phyloP scores from a whole-genome alignment of 768 basidiomycete genomes.

The Gloeopeniophorella convolvens region DNA sequence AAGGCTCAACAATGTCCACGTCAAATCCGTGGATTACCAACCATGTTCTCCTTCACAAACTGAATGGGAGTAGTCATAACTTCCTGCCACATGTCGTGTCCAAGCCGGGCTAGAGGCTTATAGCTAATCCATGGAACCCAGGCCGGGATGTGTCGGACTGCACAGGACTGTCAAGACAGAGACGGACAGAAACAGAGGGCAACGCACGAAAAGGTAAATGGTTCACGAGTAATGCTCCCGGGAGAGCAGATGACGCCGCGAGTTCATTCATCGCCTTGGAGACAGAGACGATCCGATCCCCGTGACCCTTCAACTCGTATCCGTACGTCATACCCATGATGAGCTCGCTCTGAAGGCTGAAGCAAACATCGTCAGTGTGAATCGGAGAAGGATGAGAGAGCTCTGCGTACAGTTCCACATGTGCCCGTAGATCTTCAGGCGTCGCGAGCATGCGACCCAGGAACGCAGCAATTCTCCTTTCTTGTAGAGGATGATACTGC shows the following conservation, averaged over 20 bases:
- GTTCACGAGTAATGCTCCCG: slow-evolving; percentile 3
- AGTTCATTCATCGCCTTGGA: background rate
- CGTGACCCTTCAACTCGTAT: background rate
- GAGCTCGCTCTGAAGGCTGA: slow-evolving; percentile 4
- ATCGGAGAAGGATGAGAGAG: background rate
- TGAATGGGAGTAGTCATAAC: background rate
- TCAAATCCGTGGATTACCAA: background rate
- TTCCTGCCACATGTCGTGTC: background rate
- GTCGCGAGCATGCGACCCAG: background rate
- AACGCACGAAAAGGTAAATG: background rate
- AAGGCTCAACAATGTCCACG: background rate
- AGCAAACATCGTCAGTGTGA: background rate
- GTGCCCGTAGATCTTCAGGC: background rate
- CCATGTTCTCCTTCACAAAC: slow-evolving; percentile 1
- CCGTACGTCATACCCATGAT: slow-evolving; percentile 6
- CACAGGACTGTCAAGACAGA: background rate
- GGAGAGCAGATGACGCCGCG: background rate
- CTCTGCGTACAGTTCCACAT: slow-evolving; percentile 3
- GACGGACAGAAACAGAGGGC: background rate
- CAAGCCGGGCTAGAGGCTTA: background rate
- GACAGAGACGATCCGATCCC: background rate
- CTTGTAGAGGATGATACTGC: background rate
- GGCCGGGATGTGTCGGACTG: slow-evolving; percentile 3
- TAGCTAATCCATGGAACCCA: slow-evolving; percentile 11
- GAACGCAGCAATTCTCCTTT: background rate